Base-by-base conservation (phyloP, 1,284 basidiomycete genomes). In the Kwoniella shivajii region DNA sequence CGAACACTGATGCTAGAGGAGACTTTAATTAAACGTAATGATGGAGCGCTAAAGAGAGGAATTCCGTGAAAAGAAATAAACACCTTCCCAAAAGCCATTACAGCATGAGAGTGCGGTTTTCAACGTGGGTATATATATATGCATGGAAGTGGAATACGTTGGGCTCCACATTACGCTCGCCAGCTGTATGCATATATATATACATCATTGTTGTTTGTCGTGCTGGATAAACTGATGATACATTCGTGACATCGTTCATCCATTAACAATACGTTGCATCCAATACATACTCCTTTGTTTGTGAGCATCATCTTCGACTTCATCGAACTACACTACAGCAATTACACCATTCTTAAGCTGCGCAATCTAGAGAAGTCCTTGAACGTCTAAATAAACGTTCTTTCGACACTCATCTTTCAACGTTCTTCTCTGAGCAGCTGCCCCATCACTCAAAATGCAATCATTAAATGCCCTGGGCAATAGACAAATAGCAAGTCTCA, bases 381-480 rank as follows among this genome's bases (percentile, higher is more conserved):
- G n/a, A n/a, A n/a, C n/a, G n/a, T n/a, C n/a, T n/a, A n/a, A n/a
- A n/a, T n/a, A n/a, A n/a, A n/a, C n/a, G n/a, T n/a, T n/a, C n/a
- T n/a, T n/a, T n/a, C n/a, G n/a, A n/a, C n/a, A n/a, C n/a, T n/a
- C n/a, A n/a, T n/a, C n/a, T n/a, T n/a, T n/a, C n/a, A n/a, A n/a
- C n/a, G n/a, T n/a, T n/a, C n/a, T n/a, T n/a, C n/a, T n/a, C n/a
- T n/a, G n/a, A n/a, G n/a, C n/a, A n/a, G n/a, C n/a, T n/a, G n/a
- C n/a, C n/a, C n/a, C n/a, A n/a, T n/a, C n/a, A 38, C 20, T 46
- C 54, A 22, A 14, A 13, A 94, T 96, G 92, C 94, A 96, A 80
- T 92, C 92, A 30, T 82, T 97, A 24, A 96, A 96, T 80, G 91
- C 91, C 0, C 88, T 90, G 45, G 93, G 92, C 1, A 88, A 94